Percentiles rank a stretch among this genome's conserved stretches.
phyloP scores from a whole-genome alignment of 495 filamentous ascomycete genomes.

The Daldinia grandis region DNA sequence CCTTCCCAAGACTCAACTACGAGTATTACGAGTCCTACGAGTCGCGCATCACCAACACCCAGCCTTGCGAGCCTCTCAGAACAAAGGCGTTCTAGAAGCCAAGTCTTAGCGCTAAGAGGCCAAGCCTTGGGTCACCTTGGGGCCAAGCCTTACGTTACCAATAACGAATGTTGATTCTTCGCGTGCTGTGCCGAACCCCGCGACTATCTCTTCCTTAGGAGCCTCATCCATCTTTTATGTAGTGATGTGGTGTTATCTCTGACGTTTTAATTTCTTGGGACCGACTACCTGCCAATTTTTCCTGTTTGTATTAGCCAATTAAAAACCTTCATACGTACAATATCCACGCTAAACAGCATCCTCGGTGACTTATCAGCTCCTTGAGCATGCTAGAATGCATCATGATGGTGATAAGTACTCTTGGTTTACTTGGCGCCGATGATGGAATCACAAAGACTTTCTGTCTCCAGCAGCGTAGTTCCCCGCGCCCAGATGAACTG shows the following conservation, averaged over 20 bases:
- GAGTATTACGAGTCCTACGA: constrained; percentile 17
- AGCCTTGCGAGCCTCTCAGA: constrained; percentile 19
- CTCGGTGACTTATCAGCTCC: constrained; percentile 25
- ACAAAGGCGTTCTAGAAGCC: constrained; percentile 9
- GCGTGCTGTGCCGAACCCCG: constrained; percentile 8
- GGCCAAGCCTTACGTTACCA: constrained; percentile 23
- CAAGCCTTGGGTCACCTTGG: constrained; percentile 33
- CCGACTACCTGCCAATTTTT: constrained; percentile 9
- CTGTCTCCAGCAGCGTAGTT: constrained; percentile 11
- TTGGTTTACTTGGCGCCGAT: constrained; percentile 41
- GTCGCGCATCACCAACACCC: neutral
- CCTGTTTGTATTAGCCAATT: constrained; percentile 14
- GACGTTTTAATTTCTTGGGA: constrained; percentile 37
- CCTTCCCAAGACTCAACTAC: constrained; percentile 1
- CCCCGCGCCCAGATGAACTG: constrained; percentile 4
- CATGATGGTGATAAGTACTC: constrained; percentile 31
- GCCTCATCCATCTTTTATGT: constrained; percentile 30
- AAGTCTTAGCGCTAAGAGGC: constrained; percentile 34
- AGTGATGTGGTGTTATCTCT: constrained; percentile 16
- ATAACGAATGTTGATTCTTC: constrained; percentile 1
- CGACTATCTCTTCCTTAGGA: constrained; percentile 22
- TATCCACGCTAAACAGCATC: constrained; percentile 12
- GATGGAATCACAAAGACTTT: constrained; percentile 20
- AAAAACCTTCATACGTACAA: neutral
- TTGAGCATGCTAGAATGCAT: constrained; percentile 19